A percentile compares a stretch with the other conserved stretches of the same genome.
phyloP scores from a whole-genome alignment of 805 yeast genomes.

The Debaryomyces castellii region DNA sequence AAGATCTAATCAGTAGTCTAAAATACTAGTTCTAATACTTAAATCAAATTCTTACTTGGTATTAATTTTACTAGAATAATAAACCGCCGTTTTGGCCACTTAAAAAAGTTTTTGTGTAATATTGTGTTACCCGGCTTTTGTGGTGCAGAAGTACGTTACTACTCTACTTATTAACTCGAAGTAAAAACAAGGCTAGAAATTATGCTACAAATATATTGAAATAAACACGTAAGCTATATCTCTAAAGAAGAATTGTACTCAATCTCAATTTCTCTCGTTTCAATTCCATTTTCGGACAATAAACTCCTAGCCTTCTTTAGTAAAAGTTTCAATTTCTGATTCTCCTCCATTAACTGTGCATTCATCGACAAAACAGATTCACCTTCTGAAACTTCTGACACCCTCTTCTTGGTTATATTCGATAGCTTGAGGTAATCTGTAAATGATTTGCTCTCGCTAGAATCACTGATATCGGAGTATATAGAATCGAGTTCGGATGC shows the following conservation, averaged over 20 bases:
- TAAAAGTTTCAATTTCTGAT: constrained; percentile 24
- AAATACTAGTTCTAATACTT: constrained; percentile 7
- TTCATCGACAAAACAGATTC: background rate
- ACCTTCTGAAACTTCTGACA: background rate
- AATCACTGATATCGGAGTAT: constrained; percentile 23
- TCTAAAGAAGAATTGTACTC: constrained; percentile 4
- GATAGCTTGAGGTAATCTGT: constrained; percentile 23
- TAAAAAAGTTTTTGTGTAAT: constrained; percentile 7
- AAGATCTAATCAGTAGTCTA: constrained; percentile 45
- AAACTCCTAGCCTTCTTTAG: constrained; percentile 24
- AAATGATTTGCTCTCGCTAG: constrained; percentile 13
- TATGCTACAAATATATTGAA: background rate
- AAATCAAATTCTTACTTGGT: background rate
- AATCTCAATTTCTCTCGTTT: constrained; percentile 11
- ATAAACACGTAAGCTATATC: background rate
- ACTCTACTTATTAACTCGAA: too few relatives aligned
- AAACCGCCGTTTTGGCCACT: constrained; percentile 4
- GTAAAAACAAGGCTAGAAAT: too few relatives aligned
- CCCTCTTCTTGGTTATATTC: background rate
- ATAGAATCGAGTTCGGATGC: constrained; percentile 24
- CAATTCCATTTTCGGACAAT: constrained; percentile 11
- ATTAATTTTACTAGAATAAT: background rate
- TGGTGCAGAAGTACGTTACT: too few relatives aligned
- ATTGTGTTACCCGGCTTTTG: constrained; percentile 6
- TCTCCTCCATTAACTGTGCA: constrained; percentile 19